A percentile compares a stretch with the other conserved stretches of the same genome.
Conservation (phyloP, 139 green algal species). For the Chlamydomonas sp. region DNA sequence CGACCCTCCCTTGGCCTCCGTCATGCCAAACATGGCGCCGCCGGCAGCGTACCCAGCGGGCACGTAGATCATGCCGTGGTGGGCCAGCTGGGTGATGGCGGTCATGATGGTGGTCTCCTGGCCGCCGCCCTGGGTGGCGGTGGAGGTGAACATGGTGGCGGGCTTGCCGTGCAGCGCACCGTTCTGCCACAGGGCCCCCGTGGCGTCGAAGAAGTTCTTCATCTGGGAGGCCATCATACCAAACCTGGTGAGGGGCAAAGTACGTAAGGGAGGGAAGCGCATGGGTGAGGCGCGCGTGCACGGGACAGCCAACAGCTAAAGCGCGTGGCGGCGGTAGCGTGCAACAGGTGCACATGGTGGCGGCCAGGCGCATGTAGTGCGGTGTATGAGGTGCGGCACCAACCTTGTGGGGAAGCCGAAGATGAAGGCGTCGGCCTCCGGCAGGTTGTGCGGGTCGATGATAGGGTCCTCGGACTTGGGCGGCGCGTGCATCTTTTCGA, state of each 20-base stretch:
- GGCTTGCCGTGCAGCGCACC: constrained; percentile 78
- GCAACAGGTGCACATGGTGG: not conserved
- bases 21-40: constrained; percentile 45
- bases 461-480: constrained; percentile 73
- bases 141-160: constrained; percentile 61
- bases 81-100: constrained; percentile 72
- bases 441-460: constrained; percentile 58
- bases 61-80: constrained; percentile 92
- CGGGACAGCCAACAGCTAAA: not conserved
- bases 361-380: not conserved
- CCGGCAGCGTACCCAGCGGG: constrained; percentile 72
- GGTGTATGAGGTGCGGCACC: not conserved
- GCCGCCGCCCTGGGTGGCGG: constrained; percentile 77
- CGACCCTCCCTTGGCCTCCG: constrained; percentile 73
- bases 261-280: not conserved
- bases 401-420: constrained; percentile 85
- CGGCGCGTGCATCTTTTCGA: constrained; percentile 84
- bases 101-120: constrained; percentile 80
- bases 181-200: constrained; percentile 58
- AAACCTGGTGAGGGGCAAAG: constrained; percentile 50
- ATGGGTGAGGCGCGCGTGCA: not conserved
- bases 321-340: not conserved
- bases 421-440: constrained; percentile 76
- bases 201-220: constrained; percentile 82
- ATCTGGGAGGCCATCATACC: constrained; percentile 81